Evolutionary conservation across 2,329 filamentous ascomycete genomes (phyloP), one percentile per base, ranked within the genome.

Genomic region (Domatiomyces globalis): DNA sequence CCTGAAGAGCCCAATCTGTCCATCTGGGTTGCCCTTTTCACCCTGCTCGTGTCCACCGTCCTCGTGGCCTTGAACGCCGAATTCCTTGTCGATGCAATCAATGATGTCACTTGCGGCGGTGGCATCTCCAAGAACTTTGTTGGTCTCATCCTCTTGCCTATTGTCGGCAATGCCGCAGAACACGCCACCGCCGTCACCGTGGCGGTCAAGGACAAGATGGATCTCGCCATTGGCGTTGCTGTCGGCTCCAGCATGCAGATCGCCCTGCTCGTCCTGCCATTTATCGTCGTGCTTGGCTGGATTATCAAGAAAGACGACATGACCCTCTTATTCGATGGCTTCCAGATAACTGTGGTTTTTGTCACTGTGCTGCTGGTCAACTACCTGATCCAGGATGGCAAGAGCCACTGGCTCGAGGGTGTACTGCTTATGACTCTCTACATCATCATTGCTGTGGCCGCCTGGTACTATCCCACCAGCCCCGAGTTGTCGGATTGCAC

Each of bases 281-380:
- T 83, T 43, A 71, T 77, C 58, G 74, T 82, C 19, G 70, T 82
- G 43, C 71, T 83, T 49, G 78, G 77, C 50, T 83, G 79, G 79
- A 74, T 74, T 51, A 71, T 77, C 49, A 76, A 76, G 49, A 71
- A 77, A 17, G 70, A 77, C 48, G 69, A 73, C 39, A 81, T 84
- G 86, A 86, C 81, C 18, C 76, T 94, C 4, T 83, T 83, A 65
- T 92, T 95, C 64, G 87, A 94, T 63, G 81, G 81, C 0, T 95
- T 95, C 72, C 87, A 95, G 69, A 82, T 95, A 12, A 84, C 74
- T 2, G 68, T 78, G 1, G 65, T 82, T 1, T 82, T 83, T 54
- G 74, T 81, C 20, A 67, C 70, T n/a, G 68, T 73, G 18, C 61
- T 73, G 25, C 58, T 74, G 54, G 71, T 81, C 45, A 82, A 81